phyloP scores from a whole-genome alignment of 148 eudicot genomes.

The Beta vulgaris region DNA sequence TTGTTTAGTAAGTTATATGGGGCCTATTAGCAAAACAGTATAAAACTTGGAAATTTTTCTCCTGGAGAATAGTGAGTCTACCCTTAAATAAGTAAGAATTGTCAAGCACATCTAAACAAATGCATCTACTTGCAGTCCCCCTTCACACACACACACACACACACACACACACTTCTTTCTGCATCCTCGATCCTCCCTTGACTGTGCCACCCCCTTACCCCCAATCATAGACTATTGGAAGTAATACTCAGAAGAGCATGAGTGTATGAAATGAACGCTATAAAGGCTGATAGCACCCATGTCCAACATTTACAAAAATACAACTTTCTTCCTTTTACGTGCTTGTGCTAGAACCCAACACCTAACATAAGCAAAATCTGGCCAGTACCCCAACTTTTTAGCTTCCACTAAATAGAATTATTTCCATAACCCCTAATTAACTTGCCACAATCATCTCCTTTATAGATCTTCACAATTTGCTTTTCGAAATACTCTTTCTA shows the following conservation, averaged over 20 bases:
- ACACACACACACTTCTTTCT: not conserved
- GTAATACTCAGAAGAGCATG: not conserved
- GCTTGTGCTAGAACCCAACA: not conserved
- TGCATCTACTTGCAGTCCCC: not conserved
- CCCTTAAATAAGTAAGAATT: not conserved
- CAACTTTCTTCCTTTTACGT: not conserved
- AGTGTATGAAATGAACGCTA: not conserved
- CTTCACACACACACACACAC: not conserved
- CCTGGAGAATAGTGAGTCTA: not conserved
- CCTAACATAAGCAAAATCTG: not conserved
- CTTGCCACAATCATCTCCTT: not conserved
- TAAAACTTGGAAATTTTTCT: not conserved
- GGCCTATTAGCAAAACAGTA: not conserved
- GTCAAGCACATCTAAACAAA: not conserved
- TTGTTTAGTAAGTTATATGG: too few relatives aligned
- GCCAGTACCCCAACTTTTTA: not conserved
- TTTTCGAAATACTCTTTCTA: too few relatives aligned
- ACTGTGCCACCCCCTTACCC: not conserved
- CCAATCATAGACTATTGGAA: not conserved
- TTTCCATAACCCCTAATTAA: not conserved
- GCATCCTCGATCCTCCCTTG: not conserved
- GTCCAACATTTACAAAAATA: not conserved
- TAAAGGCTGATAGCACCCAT: too few relatives aligned
- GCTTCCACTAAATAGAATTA: not conserved
- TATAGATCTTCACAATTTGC: not conserved